Conservation (phyloP, 192 early-diverging fungal genomes). For the Coemansia sp. region DNA sequence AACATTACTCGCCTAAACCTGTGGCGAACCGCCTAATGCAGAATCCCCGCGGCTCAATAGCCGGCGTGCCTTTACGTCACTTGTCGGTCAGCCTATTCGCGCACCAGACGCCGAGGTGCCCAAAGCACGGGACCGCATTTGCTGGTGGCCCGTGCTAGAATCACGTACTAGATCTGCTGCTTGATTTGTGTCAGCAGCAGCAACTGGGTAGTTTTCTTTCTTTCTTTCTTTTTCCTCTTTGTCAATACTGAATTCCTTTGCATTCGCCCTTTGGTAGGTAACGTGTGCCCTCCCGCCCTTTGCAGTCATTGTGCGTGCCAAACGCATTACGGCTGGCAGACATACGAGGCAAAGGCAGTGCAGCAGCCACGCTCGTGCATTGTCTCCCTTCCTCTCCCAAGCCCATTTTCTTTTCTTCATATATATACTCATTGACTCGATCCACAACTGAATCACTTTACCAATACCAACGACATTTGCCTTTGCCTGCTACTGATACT, state of each 20-base stretch:
- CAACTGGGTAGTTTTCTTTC: background rate
- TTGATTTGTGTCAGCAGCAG: background rate
- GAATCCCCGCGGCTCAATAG: background rate
- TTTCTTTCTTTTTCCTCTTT: background rate
- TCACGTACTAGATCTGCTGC: background rate
- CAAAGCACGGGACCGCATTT: background rate
- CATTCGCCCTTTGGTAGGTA: slow-evolving; percentile 7
- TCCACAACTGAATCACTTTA: background rate
- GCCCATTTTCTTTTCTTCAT: background rate
- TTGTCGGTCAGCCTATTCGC: background rate
- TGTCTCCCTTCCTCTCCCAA: background rate
- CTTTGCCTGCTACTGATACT: background rate
- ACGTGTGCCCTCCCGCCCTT: background rate
- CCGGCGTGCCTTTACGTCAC: background rate
- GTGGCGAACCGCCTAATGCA: background rate
- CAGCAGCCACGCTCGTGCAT: background rate
- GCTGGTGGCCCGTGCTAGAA: background rate
- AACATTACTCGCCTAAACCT: too few species aligned
- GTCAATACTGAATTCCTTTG: background rate
- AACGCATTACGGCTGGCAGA: background rate
- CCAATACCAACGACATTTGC: background rate
- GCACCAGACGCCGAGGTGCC: background rate
- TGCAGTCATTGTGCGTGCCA: background rate
- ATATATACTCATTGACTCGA: background rate
- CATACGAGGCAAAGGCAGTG: background rate